A percentile compares a stretch with the other conserved stretches of the same genome.
Conservation (phyloP, 805 yeast genomes). For the Kodamaea lidongshanica region DNA sequence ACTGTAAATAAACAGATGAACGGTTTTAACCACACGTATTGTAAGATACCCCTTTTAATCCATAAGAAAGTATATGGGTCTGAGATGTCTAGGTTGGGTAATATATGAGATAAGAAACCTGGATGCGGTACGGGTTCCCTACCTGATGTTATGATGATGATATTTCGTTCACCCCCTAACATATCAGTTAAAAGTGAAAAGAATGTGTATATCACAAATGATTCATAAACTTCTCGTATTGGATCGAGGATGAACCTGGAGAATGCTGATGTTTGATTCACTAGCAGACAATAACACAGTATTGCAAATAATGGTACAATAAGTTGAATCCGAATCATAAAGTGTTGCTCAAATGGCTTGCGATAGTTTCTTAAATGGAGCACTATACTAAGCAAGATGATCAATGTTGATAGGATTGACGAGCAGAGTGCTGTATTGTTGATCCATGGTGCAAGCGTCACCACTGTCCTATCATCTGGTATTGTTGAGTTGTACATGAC, state of each 20-base stretch:
- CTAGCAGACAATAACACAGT: constrained; percentile 57
- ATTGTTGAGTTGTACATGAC: too few species aligned
- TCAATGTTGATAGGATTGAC: constrained; percentile 17
- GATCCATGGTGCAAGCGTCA: constrained; percentile 18
- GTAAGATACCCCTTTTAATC: constrained; percentile 81
- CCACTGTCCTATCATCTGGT: too few species aligned
- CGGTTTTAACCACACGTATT: constrained; percentile 94
- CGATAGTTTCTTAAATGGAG: constrained; percentile 59
- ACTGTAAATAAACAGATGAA: constrained; percentile 56
- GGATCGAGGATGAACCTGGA: constrained; percentile 58
- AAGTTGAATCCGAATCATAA: constrained; percentile 73
- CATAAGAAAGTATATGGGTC: constrained; percentile 75
- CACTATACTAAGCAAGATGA: constrained; percentile 20
- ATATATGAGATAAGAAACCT: constrained; percentile 44
- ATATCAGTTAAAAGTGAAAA: constrained; percentile 74
- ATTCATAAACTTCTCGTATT: constrained; percentile 84
- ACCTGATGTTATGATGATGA: constrained; percentile 65
- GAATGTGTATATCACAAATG: constrained; percentile 91
- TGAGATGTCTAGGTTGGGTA: constrained; percentile 67
- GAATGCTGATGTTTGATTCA: constrained; percentile 34
- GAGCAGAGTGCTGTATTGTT: constrained; percentile 16
- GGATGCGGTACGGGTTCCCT: constrained; percentile 66
- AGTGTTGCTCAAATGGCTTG: constrained; percentile 81
- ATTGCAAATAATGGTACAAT: constrained; percentile 78
- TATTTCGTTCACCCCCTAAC: constrained; percentile 88